Conservation (phyloP, 1,139 yeast genomes). For the Nakaseomyces nivariensis region DNA sequence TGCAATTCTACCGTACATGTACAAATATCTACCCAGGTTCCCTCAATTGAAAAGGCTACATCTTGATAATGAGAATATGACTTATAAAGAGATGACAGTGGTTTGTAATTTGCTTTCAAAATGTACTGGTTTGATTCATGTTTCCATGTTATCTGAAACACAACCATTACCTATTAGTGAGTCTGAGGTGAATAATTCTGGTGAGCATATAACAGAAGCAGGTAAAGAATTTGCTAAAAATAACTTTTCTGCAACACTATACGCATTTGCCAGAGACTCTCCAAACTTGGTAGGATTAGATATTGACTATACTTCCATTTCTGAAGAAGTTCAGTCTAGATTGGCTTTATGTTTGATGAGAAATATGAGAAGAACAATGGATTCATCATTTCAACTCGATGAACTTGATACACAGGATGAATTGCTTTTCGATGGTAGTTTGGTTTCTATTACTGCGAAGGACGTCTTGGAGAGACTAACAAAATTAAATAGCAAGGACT, state of each 20-base stretch:
- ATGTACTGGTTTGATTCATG: slow-evolving; percentile 56
- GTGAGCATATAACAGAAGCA: background rate
- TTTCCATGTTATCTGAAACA: slow-evolving; percentile 40
- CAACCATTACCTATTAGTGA: background rate
- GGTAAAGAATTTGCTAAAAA: slow-evolving; percentile 27
- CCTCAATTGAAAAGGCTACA: slow-evolving; percentile 62
- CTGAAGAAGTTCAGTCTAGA: slow-evolving; percentile 61
- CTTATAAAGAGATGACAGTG: slow-evolving; percentile 43
- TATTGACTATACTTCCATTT: slow-evolving; percentile 54
- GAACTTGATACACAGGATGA: slow-evolving; percentile 34
- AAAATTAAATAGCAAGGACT: slow-evolving; percentile 13
- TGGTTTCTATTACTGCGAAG: slow-evolving; percentile 55
- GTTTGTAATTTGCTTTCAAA: slow-evolving; percentile 61
- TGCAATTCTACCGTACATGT: slow-evolving; percentile 50
- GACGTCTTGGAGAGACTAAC: slow-evolving; percentile 36
- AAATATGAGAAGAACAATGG: slow-evolving; percentile 58
- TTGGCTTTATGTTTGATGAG: slow-evolving; percentile 73
- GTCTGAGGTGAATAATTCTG: background rate
- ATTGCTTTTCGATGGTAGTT: slow-evolving; percentile 40
- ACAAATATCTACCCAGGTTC: slow-evolving; percentile 56
- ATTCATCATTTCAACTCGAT: slow-evolving; percentile 31
- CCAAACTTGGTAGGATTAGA: slow-evolving; percentile 57
- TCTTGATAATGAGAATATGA: slow-evolving; percentile 60
- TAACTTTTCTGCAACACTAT: slow-evolving; percentile 46
- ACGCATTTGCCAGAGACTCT: slow-evolving; percentile 60